Evolutionary conservation across 495 filamentous ascomycete genomes (phyloP).

Genomic region (Tuber brumale): DNA sequence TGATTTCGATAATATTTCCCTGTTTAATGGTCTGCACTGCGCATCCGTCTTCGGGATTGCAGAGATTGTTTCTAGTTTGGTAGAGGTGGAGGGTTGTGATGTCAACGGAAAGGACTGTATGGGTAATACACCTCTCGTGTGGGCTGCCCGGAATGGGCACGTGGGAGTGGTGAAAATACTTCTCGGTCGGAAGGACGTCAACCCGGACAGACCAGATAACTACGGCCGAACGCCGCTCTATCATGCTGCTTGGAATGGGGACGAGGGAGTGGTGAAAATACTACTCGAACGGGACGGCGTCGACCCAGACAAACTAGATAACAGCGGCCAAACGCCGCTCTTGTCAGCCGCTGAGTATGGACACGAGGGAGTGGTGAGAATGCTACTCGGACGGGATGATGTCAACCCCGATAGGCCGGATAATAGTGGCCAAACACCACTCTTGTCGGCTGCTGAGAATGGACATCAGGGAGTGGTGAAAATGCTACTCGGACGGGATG

Average conservation of each 20-base stretch:
- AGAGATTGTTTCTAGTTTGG: not conserved
- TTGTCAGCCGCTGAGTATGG: not conserved
- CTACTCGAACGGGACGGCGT: not conserved
- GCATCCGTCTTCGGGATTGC: not conserved
- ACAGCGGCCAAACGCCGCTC: not conserved
- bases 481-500: too few species aligned
- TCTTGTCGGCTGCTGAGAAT: too few species aligned
- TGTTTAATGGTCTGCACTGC: not conserved
- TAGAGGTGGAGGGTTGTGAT: not conserved
- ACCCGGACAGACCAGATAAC: not conserved
- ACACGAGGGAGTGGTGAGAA: not conserved
- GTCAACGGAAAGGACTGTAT: not conserved
- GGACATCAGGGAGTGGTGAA: too few species aligned
- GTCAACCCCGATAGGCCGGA: not conserved
- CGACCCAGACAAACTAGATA: not conserved
- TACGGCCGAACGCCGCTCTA: not conserved
- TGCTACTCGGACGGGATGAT: not conserved
- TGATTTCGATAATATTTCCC: not conserved
- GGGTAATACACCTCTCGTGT: not conserved
- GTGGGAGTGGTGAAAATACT: not conserved
- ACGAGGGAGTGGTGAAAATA: not conserved
- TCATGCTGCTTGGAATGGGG: not conserved
- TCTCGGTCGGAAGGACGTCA: not conserved
- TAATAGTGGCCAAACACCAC: too few species aligned
- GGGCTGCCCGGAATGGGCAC: not conserved